Evolutionary conservation across 192 early-diverging fungal genomes (phyloP), one percentile per base, ranked within the genome.

Genomic region (Coemansia sp.): DNA sequence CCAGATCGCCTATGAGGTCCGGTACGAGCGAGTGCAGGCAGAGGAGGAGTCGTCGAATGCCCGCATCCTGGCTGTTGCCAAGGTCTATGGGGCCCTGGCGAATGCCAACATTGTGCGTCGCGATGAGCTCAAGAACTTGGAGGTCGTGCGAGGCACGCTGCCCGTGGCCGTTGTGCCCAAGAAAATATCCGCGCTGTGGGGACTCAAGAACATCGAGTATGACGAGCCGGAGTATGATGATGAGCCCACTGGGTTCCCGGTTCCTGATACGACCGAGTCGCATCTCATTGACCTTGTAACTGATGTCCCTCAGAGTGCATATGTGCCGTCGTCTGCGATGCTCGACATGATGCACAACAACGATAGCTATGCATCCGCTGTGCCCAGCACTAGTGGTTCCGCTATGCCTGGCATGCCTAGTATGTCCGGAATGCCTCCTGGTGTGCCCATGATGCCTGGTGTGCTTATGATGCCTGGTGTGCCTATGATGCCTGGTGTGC

Each of bases 1-100:
- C 65, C 79, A 82, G 68, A 67, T 82, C 15, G 73, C 68, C 25
- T 82, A 82, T 41, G 68, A 67, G 32, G 64, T 82, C n/a, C 68
- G 73, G 45, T 82, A 81, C 60, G 46, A 38, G 50, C 27, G 31
- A 5, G 34, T 63, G 2, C 45, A 58, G 55, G 60, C 10, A 36
- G 58, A 1, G 3, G 6, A 12, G 14, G 53, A 29, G 53, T 34
- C 55, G 11, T 17, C 29, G 12, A 64, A 71, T 41, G 62, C 73
- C 12, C 64, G 79, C 5, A 67, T 76, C 27, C 29, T 57, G 27
- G 71, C 74, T 0, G 68, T 73, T 2, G 74, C 79, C 5, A 39
- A 66, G 2, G 36, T 76, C 23, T 71, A 76, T 51, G 23, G 61
- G 21, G 50, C 12, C 0, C 25, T 82, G 51, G 63, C 59, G 0